Percentiles rank a stretch among this genome's conserved stretches.
Conservation (phyloP, 2,329 filamentous ascomycete species). For the Calonectria pseudoturangicola region DNA sequence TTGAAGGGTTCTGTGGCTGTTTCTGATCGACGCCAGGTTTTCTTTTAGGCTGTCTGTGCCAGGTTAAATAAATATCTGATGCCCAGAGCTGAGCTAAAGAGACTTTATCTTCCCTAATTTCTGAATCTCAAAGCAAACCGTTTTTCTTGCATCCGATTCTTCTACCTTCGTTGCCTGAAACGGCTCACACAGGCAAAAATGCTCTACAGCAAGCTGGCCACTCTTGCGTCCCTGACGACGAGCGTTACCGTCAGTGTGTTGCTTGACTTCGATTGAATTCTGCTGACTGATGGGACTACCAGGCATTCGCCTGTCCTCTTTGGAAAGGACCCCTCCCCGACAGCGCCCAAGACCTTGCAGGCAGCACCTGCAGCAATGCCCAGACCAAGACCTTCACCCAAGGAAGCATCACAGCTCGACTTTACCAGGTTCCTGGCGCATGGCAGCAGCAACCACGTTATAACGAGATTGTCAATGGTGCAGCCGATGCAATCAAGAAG, state of each 20-base stretch:
- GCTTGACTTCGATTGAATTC: constrained; percentile 10
- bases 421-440: constrained; percentile 40
- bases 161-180: neutral
- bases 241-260: neutral
- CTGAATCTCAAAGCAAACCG: too few relatives aligned
- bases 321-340: constrained; percentile 39
- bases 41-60: neutral
- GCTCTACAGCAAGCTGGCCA: neutral
- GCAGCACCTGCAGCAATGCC: constrained; percentile 29
- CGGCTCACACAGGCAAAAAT: neutral
- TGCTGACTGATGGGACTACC: constrained; percentile 16
- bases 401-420: constrained; percentile 35
- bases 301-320: constrained; percentile 37
- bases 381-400: constrained; percentile 28
- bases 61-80: neutral
- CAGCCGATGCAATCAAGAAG: constrained; percentile 38
- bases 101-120: neutral
- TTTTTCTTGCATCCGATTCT: too few relatives aligned
- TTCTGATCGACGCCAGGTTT: neutral
- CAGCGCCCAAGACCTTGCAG: constrained; percentile 37
- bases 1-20: neutral
- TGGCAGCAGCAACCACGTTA: constrained; percentile 37
- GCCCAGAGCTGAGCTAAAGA: neutral
- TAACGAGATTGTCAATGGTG: constrained; percentile 41
- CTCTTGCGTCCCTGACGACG: neutral